Conservation (phyloP, 2,329 filamentous ascomycete genomes). For the Cladosporium oxysporum region DNA sequence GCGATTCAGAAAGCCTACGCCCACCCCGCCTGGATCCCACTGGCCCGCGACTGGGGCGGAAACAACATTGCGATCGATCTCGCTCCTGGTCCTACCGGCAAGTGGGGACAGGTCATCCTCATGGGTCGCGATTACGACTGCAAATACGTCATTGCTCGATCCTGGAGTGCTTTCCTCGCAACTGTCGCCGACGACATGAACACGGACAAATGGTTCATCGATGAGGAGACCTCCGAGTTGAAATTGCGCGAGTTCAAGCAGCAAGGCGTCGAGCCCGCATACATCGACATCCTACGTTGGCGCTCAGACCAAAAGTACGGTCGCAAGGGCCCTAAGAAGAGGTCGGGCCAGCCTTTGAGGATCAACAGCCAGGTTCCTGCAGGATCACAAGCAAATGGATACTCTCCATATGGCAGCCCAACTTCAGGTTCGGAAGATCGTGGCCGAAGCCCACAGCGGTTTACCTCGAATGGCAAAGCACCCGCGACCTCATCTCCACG, state of each 20-base stretch:
- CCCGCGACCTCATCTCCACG: slow-evolving; percentile 66
- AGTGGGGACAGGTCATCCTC: slow-evolving; percentile 95
- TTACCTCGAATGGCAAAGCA: slow-evolving; percentile 58
- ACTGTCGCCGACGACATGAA: slow-evolving; percentile 85
- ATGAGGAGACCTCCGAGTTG: slow-evolving; percentile 88
- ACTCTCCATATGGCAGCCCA: slow-evolving; percentile 67
- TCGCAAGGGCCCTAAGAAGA: slow-evolving; percentile 54
- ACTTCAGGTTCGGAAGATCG: slow-evolving; percentile 60
- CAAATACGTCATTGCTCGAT: slow-evolving; percentile 93
- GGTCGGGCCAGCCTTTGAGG: slow-evolving; percentile 43
- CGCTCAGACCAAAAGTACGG: slow-evolving; percentile 94
- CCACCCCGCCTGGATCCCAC: slow-evolving; percentile 91
- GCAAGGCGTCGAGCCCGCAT: slow-evolving; percentile 84
- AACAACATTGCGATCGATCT: slow-evolving; percentile 96
- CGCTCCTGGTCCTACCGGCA: slow-evolving; percentile 82
- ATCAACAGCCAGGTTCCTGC: slow-evolving; percentile 57
- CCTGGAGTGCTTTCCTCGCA: slow-evolving; percentile 86
- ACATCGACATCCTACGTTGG: slow-evolving; percentile 94
- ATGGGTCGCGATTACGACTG: slow-evolving; percentile 98
- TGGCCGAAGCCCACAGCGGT: slow-evolving; percentile 70
- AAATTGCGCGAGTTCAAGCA: slow-evolving; percentile 91
- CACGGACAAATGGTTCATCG: slow-evolving; percentile 87
- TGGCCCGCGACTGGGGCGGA: slow-evolving; percentile 96
- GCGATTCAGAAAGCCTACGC: slow-evolving; percentile 90
- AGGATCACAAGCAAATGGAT: slow-evolving; percentile 40